Base-by-base conservation (phyloP, 2,329 filamentous ascomycete genomes). In the Myriosclerotinia scirpicola region DNA sequence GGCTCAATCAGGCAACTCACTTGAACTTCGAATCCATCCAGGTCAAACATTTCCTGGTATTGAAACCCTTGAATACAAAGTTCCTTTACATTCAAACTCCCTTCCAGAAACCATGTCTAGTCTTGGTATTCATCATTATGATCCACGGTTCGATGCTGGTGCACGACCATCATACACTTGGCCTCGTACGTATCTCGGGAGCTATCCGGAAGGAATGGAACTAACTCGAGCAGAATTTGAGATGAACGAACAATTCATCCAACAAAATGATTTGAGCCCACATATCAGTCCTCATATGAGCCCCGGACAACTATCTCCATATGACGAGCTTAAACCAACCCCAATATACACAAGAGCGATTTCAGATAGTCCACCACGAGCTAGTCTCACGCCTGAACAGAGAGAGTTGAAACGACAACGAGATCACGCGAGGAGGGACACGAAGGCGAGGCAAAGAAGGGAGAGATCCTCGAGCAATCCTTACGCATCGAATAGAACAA, bases 321-420 rank as follows among this genome's bases (percentile, higher is more conserved):
- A 73, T 68, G 71, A 75, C 46, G 75, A 76, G 60, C 69, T 72
- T 20, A 75, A 75, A 53, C 68, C 75, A 50, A 70, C 74, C 66
- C 74, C 74, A 17, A 68, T 73, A 26, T 77, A 75, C 67, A 64
- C 75, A 58, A 73, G 76, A 65, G 76, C 76, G 48, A 65, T 75
- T 55, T 86, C 85, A 50, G 82, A 82, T 30, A 89, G 86, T 76
- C 85, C 86, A 36, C 84, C 85, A 7, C 81, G 82, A 69, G 77
- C 78, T 55, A 79, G 78, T 48, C 80, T 87, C 73, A 85, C 84
- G 7, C 79, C 84, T 8, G 85, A 88, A 74, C 85, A 88, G 75
- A 82, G 86, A 69, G 85, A 87, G 73, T 75, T 88, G 53, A 88
- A 86, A 78, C 81, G 85, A 67, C 85, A 88, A 72, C 81, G 82